Evolutionary conservation across 129 eudicot genomes (phyloP), one percentile per base, ranked within the genome.

Genomic region (Logfia minima): DNA sequence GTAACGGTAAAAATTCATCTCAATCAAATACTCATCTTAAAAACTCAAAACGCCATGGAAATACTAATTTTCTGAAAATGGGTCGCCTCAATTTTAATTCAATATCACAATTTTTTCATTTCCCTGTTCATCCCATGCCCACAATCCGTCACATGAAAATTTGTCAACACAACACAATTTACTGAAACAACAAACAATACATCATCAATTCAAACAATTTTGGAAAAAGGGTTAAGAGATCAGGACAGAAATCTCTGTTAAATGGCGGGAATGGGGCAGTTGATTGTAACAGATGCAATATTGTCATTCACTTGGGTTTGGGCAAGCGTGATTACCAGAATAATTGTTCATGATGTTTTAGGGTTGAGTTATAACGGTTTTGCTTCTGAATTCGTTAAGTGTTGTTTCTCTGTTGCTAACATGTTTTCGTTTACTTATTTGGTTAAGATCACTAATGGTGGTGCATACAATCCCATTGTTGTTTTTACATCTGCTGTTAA

Each of bases 241-340:
- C 53, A 11, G 5, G 53, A 45, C 18, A 45, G 4, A 48, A 48
- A 14, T 58, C 63, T 19, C 2, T 58, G 28, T 31, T 37, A 75
- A 76, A 48, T 83, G 83, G 86, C 76, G 75, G 68, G 76, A 78
- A 83, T 78, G 73, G 76, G 60, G 74, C 72, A 51, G 43, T 7
- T 90, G 80, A 65, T 93, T 2, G 59, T 83, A 23, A 82, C 87
- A 10, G 98, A 93, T 81, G 84, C 89, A 84, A 68, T 74, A 34
- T 77, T 93, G 69, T 90, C 98, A 0, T 83, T 87, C 66, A 87
- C 88, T 91, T 93, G 97, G 96, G 92, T 88, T 32, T 93, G 91
- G 90, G 83, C 97, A 9, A 72, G 96, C 82, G 84, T 84, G 41
- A 55, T 80, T 16, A 61, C 87, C 68, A 93, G 87, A 83, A 64